Base-by-base conservation (phyloP, 352 stramenopile species). In the Pythium aristosporum region DNA sequence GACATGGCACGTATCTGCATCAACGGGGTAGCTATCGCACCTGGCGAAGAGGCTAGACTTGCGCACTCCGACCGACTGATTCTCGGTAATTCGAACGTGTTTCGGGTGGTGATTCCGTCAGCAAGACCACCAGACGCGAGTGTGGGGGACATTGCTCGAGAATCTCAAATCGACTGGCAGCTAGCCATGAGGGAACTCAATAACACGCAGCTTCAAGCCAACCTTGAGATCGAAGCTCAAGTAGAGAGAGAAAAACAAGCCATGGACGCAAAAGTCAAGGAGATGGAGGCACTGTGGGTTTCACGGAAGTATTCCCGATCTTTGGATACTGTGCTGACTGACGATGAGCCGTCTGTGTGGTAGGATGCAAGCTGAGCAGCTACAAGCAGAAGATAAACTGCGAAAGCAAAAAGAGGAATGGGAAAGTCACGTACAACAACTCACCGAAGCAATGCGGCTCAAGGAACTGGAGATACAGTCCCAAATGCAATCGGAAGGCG, bases 161-260 rank as follows among this genome's bases (percentile, higher is more conserved):
- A 91, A 52, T 87, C 74, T 1, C 72, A 71, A 10, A 88, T 82
- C 37, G 81, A 92, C 55, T 92, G 85, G 82, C 84, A 92, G 44
- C 73, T 85, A 30, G 82, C 84, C 2, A 88, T 91, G 74, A 87
- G 88, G 54, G 88, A 96, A 63, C 68, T 96, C 1, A 94, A 96
- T 61, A 81, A 73, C 44, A 80, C 72, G 20, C 82, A 96, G 54
- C 75, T 92, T 36, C 76, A 83, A 61, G 72, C 68, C 0, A 84
- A 80, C 10, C 57, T 87, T 11, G 82, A 89, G 30, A 66, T 84
- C 12, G 79, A 88, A 61, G 74, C 58, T 3, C 66, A 84, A 20
- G 83, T 79, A 7, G 79, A 87, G 65, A 79, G 79, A 28, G 85
- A 93, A 37, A 91, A 91, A 23, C 72, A 74, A 16, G 87, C 93